Conservation (phyloP, 2,329 filamentous ascomycete species). For the Coleophoma eucalyptorum region DNA sequence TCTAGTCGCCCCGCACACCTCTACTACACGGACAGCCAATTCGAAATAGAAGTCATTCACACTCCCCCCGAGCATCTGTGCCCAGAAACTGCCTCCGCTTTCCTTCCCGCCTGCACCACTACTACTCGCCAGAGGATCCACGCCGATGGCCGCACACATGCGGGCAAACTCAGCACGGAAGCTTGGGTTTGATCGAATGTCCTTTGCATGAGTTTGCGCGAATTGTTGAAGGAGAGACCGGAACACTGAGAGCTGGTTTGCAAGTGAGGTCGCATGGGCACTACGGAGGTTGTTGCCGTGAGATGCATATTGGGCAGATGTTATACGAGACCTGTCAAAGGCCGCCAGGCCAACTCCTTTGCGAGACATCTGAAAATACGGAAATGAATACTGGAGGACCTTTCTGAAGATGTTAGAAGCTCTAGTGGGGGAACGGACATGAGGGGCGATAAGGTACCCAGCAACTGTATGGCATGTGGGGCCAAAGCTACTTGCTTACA, state of each 20-base stretch:
- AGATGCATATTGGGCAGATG: slow-evolving; percentile 83
- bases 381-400: neutral
- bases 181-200: slow-evolving; percentile 90
- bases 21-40: slow-evolving; percentile 90
- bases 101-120: slow-evolving; percentile 46
- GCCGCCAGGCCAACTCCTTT: slow-evolving; percentile 88
- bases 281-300: slow-evolving; percentile 86
- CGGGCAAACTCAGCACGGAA: slow-evolving; percentile 97
- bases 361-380: slow-evolving; percentile 50
- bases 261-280: slow-evolving; percentile 78
- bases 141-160: slow-evolving; percentile 96
- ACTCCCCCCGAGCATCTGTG: slow-evolving; percentile 82
- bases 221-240: slow-evolving; percentile 94
- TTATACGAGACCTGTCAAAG: slow-evolving; percentile 80
- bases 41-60: slow-evolving; percentile 99
- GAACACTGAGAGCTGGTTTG: slow-evolving; percentile 93
- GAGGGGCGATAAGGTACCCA: neutral
- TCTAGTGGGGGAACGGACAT: no score
- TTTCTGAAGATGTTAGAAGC: no score
- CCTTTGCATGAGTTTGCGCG: slow-evolving; percentile 87
- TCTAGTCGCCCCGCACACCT: slow-evolving; percentile 82
- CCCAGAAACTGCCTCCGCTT: slow-evolving; percentile 72
- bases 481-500: no score
- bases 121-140: slow-evolving; percentile 82
- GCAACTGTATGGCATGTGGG: no score